Evolutionary conservation across 169 alveolate species (phyloP), one percentile per base, ranked within the genome.

Genomic region (Babesia caballi): DNA sequence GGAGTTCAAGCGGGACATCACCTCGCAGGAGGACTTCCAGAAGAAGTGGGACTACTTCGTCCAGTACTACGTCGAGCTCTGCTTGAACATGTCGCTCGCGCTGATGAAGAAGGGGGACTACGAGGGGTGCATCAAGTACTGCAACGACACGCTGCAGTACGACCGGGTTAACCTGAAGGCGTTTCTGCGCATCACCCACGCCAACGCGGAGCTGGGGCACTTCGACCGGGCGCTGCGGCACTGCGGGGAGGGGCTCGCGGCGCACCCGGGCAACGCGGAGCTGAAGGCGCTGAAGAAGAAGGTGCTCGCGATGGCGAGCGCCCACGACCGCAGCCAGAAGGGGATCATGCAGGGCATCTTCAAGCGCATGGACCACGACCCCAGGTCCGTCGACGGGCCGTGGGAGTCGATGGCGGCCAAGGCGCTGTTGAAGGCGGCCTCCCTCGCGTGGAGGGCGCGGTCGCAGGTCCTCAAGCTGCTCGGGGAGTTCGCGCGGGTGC

Each of bases 161-260:
- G 88, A 80, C 65, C 46, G 70, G 25, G 28, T 0, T 33, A 80
- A 67, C 61, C 66, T 61, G 19, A 80, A 80, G 71, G 88, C 88
- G 17, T 51, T 28, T 53, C 65, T 80, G 35, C 30, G 88, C 27
- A 47, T 70, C 41, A 41, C 75, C 25, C 75, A 80, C 14, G 82
- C 88, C 32, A 33, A 70, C 36, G 51, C 51, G n/a, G 61, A 63
- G 27, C 69, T 60, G n/a, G 67, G 83, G 14, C 40, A 80, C 25
- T 59, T 44, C 52, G 33, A 40, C 19, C 25, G 47, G 53, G 88
- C 88, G 21, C 6, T 60, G 12, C 33, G 28, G 11, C 32, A 70
- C 25, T 67, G 83, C 42, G 52, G 70, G 17, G 46, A 50, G 59
- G 88, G 63, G 8, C 40, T 69, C 17, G 27, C n/a, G 23, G 9